Evolutionary conservation across 1,139 yeast genomes (phyloP).

Genomic region (Pichia sp.): DNA sequence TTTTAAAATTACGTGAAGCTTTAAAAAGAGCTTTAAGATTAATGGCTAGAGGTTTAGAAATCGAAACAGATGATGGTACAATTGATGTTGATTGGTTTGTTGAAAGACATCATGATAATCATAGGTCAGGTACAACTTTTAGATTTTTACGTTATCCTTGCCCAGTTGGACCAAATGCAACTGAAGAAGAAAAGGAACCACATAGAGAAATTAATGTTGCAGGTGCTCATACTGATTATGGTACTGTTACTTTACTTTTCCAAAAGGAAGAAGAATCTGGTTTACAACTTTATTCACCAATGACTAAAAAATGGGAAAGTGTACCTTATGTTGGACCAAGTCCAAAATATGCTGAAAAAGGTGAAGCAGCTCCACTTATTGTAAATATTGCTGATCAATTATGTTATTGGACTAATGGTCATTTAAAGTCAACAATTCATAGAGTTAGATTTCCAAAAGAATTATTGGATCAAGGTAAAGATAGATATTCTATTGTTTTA

Average conservation of each 20-base stretch:
- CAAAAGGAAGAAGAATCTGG: conserved; percentile 38
- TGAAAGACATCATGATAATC: conserved; percentile 36
- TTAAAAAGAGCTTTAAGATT: conserved; percentile 36
- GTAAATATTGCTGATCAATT: conserved; percentile 52
- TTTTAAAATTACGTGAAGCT: conserved; percentile 35
- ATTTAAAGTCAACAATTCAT: conserved; percentile 47
- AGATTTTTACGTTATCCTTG: conserved; percentile 49
- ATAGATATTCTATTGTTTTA: conserved; percentile 73
- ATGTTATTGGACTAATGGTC: conserved; percentile 53
- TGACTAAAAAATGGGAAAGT: conserved; percentile 41
- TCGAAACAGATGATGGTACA: conserved; percentile 34
- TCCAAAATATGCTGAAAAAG: conserved; percentile 27
- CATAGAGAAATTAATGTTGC: conserved; percentile 32
- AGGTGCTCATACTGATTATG: conserved; percentile 57
- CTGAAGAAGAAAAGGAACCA: conserved; percentile 33
- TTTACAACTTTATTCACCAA: conserved; percentile 45
- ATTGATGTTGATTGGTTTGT: conserved; percentile 39
- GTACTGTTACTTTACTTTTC: conserved; percentile 43
- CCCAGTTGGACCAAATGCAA: conserved; percentile 33
- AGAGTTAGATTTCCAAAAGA: conserved; percentile 54
- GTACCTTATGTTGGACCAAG: conserved; percentile 43
- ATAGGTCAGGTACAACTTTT: conserved; percentile 43
- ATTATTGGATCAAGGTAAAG: conserved; percentile 50
- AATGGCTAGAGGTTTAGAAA: conserved; percentile 42
- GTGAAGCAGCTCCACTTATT: conserved; percentile 43